Evolutionary conservation across 306 rosid species (phyloP).

Genomic region (Gillenia trifoliata): DNA sequence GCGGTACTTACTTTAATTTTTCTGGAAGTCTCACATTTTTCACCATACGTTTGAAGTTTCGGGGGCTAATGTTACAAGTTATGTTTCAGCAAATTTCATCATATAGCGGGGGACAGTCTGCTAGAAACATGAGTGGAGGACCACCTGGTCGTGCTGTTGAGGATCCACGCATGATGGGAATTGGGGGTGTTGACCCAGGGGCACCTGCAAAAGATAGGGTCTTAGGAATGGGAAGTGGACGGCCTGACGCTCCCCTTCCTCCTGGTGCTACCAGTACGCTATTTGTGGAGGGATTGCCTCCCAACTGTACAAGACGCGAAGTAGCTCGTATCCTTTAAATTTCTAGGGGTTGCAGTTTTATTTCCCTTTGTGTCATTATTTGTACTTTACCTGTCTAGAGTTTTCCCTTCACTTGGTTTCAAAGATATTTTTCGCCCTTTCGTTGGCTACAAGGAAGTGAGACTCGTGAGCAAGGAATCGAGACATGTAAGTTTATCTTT

Average conservation of each 20-base stretch:
- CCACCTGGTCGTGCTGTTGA: conserved; percentile 52
- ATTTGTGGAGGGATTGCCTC: conserved; percentile 93
- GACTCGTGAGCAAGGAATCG: conserved; percentile 95
- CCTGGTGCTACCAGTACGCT: conserved; percentile 90
- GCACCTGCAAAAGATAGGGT: conserved; percentile 52
- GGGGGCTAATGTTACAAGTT: conserved; percentile 25
- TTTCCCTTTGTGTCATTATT: neutral
- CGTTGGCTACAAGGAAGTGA: conserved; percentile 98
- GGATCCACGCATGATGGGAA: conserved; percentile 52
- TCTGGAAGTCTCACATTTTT: conserved; percentile 14
- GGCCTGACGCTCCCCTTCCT: conserved; percentile 77
- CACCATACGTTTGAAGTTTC: neutral
- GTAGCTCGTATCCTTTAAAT: conserved; percentile 91
- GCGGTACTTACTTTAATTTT: conserved; percentile 52
- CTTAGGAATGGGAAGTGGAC: conserved; percentile 59
- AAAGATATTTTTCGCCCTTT: conserved; percentile 95
- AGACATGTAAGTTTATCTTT: conserved; percentile 71
- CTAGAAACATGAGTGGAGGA: conserved; percentile 59
- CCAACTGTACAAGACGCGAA: conserved; percentile 86
- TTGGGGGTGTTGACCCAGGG: conserved; percentile 63
- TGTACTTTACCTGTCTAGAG: conserved; percentile 18
- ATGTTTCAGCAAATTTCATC: conserved; percentile 66
- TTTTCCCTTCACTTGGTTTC: conserved; percentile 42
- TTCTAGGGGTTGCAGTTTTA: neutral
- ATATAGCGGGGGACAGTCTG: conserved; percentile 70